Evolutionary conservation across 805 yeast species (phyloP).

Genomic region (Spathaspora boniae): DNA sequence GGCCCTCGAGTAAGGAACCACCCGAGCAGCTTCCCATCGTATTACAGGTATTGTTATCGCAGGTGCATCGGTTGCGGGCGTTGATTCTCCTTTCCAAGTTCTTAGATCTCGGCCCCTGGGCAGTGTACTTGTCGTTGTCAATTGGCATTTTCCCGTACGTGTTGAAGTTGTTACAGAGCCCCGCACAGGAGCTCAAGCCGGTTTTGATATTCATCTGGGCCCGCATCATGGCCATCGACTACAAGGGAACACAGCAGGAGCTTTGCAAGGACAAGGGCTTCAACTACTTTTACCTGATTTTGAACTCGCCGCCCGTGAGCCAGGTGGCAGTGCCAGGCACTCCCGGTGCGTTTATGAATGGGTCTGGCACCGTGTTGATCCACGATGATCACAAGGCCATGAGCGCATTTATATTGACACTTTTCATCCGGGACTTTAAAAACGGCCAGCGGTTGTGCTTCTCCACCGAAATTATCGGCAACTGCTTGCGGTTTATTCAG

Average conservation of each 20-base stretch:
- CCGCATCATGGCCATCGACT: conserved; percentile 92
- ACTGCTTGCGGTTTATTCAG: conserved; percentile 62
- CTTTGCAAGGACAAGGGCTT: conserved; percentile 88
- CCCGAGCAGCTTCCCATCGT: conserved; percentile 96
- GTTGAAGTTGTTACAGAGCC: conserved; percentile 82
- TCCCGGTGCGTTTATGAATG: conserved; percentile 15
- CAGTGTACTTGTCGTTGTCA: conserved; percentile 86
- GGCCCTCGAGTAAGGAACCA: conserved; percentile 76
- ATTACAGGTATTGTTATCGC: conserved; percentile 86
- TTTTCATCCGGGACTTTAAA: conserved; percentile 77
- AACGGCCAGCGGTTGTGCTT: conserved; percentile 80
- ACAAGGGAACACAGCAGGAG: conserved; percentile 85
- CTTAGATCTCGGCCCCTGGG: conserved; percentile 96
- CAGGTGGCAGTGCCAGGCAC: conserved; percentile 31
- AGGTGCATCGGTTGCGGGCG: conserved; percentile 90
- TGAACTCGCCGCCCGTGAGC: conserved; percentile 43
- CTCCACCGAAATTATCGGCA: conserved; percentile 65
- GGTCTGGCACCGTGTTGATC: conserved; percentile 33
- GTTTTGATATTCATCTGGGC: conserved; percentile 97
- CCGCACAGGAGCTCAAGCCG: conserved; percentile 93
- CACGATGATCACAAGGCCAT: conserved; percentile 89
- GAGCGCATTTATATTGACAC: conserved; percentile 86
- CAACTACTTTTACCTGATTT: conserved; percentile 77
- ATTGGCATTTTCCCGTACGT: conserved; percentile 97
- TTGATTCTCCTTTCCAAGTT: conserved; percentile 78